Conservation (phyloP, 805 yeast species). For the Candida suzukii region DNA sequence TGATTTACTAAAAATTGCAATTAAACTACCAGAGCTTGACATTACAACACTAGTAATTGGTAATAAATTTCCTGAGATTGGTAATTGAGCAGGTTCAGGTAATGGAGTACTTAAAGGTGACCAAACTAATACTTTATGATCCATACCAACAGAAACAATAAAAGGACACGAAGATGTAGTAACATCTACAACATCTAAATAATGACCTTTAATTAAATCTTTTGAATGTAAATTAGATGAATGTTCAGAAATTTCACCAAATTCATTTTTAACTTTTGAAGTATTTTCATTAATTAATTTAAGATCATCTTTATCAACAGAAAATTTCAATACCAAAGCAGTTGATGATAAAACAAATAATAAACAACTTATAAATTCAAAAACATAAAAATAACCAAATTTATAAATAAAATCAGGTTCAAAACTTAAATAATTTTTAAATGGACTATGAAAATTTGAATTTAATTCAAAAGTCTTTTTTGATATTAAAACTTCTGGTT, state of each 20-base stretch:
- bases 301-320: constrained; percentile 22
- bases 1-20: constrained; percentile 45
- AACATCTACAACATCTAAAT: constrained; percentile 55
- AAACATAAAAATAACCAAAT: constrained; percentile 42
- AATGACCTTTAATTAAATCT: constrained; percentile 43
- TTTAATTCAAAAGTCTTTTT: constrained; percentile 1
- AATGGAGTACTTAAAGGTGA: constrained; percentile 49
- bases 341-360: constrained; percentile 45
- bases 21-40: constrained; percentile 52
- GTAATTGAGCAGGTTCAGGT: constrained; percentile 38
- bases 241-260: constrained; percentile 6
- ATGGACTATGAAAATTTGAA: neutral
- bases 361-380: constrained; percentile 50
- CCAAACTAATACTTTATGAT: constrained; percentile 68
- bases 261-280: constrained; percentile 5
- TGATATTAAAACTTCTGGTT: constrained; percentile 18
- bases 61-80: constrained; percentile 41
- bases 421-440: constrained; percentile 10
- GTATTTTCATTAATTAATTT: constrained; percentile 1
- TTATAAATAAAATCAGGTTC: constrained; percentile 27
- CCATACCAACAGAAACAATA: constrained; percentile 65
- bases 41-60: constrained; percentile 54
- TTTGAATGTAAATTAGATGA: constrained; percentile 22
- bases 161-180: constrained; percentile 59
- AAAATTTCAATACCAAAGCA: constrained; percentile 34